Base-by-base conservation (phyloP, 2,329 filamentous ascomycete genomes). In the Neoarthrinium moseri region DNA sequence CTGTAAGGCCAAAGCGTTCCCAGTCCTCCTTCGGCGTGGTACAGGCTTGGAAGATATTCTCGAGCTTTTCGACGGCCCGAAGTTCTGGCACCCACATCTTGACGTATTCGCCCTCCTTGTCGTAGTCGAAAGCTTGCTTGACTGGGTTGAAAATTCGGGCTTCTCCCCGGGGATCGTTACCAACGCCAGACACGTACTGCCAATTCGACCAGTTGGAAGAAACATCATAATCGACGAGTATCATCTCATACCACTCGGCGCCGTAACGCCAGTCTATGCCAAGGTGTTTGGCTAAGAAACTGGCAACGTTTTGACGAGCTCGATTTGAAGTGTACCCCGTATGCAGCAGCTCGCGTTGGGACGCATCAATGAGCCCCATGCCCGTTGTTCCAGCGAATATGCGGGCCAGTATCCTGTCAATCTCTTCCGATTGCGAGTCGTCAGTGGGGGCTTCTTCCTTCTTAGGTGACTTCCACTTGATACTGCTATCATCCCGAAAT, bases 321-420 rank as follows among this genome's bases (percentile, higher is more conserved):
- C 87, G 77, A 58, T 91, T 91, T 2, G 84, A 87, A 0, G 87
- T 91, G 61, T 90, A 91, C 0, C 88, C 89, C 0, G 88, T 92
- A 33, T 84, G 75, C 51, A 81, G 80, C 1, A 92, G 68, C 61
- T 94, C 88, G 23, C 88, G 78, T 59, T 89, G 84, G 1, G 83
- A 83, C 0, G 88, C 88, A 56, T 94, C 89, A 39, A 92, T 89
- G 11, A 92, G 71, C 0, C 86, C 85, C 60, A 87, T 84, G 4
- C 89, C 89, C 0, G 87, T 91, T 1, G 77, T 81, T 0, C 89
- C 89, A 27, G 77, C 68, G 8, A 83, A 66, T 62, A 90, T 78
- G 22, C 87, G 70, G 40, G 77, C 62, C 33, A 91, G 57, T 1
- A 72, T 74, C 13, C 68, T 61, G 2, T 63, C 56, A 4, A 83